Evolutionary conservation across 1,284 basidiomycete genomes (phyloP).

Genomic region (Cryptococcus sp.): DNA sequence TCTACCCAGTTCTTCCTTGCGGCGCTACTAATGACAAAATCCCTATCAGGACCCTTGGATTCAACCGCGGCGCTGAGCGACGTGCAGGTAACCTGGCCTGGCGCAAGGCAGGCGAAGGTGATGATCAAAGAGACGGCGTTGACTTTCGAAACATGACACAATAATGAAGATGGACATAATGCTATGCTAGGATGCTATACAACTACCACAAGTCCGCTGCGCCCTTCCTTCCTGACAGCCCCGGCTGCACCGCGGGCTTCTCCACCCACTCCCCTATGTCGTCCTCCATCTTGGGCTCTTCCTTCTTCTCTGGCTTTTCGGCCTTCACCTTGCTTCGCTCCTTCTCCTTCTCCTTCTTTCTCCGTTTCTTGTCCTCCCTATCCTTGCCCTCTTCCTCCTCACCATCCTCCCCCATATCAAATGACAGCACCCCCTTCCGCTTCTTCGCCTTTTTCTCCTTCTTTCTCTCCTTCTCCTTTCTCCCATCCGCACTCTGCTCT

Average conservation of each 20-base stretch:
- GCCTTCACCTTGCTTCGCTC: slow-evolving; percentile 7
- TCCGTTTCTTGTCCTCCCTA: slow-evolving; percentile 17
- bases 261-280: slow-evolving; percentile 54
- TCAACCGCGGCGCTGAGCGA: slow-evolving; percentile 66
- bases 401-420: slow-evolving; percentile 60
- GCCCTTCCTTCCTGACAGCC: slow-evolving; percentile 28
- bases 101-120: slow-evolving; percentile 73
- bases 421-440: slow-evolving; percentile 61
- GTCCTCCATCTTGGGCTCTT: slow-evolving; percentile 35
- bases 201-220: slow-evolving; percentile 46
- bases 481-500: slow-evolving; percentile 25
- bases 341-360: slow-evolving; percentile 55
- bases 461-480: slow-evolving; percentile 51
- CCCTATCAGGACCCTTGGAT: slow-evolving; percentile 61
- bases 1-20: slow-evolving; percentile 2
- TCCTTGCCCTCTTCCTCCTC: slow-evolving; percentile 44
- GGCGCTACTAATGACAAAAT: not conserved
- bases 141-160: slow-evolving; percentile 66
- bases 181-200: not conserved
- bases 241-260: slow-evolving; percentile 45
- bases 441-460: slow-evolving; percentile 46
- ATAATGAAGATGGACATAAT: not conserved
- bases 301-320: slow-evolving; percentile 44
- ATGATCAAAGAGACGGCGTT: slow-evolving; percentile 74
- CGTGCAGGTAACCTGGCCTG: slow-evolving; percentile 76